Conservation (phyloP, 2,329 filamentous ascomycete species). For the Berkeleyomyces rouxiae region DNA sequence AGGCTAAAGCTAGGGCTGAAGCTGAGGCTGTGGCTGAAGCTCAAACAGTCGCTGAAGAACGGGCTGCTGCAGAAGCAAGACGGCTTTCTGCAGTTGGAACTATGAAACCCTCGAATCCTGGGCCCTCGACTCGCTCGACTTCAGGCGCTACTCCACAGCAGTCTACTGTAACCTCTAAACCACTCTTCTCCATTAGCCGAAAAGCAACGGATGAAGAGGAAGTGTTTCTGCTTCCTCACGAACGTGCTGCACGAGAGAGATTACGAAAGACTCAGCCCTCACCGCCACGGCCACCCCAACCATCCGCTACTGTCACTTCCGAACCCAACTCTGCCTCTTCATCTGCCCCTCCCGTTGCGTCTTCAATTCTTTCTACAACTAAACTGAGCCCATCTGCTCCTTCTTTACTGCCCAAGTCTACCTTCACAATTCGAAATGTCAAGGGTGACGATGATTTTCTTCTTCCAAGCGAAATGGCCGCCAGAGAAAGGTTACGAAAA, state of each 20-base stretch:
- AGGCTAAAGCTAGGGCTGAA: not conserved
- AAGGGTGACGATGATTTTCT: constrained; percentile 4
- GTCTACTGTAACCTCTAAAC: not conserved
- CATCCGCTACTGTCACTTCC: too few relatives aligned
- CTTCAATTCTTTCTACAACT: not conserved
- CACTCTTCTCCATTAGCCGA: not conserved
- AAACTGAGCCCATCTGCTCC: not conserved
- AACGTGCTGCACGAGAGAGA: not conserved
- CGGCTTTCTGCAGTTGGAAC: not conserved
- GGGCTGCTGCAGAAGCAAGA: not conserved
- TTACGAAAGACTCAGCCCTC: not conserved
- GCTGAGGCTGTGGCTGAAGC: not conserved
- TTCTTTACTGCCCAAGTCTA: not conserved
- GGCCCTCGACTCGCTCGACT: not conserved
- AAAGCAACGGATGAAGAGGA: not conserved
- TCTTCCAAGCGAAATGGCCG: constrained; percentile 2
- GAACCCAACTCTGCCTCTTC: not conserved
- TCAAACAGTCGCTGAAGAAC: not conserved
- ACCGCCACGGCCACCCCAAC: not conserved
- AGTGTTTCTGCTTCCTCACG: constrained; percentile 3
- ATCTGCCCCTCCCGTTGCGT: not conserved
- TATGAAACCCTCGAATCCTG: not conserved
- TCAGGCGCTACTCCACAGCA: not conserved
- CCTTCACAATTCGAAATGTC: constrained; percentile 5
- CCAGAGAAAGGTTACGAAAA: not conserved